Evolutionary conservation across 345 rosid genomes (phyloP).

Genomic region (Leavenworthia alabamica): DNA sequence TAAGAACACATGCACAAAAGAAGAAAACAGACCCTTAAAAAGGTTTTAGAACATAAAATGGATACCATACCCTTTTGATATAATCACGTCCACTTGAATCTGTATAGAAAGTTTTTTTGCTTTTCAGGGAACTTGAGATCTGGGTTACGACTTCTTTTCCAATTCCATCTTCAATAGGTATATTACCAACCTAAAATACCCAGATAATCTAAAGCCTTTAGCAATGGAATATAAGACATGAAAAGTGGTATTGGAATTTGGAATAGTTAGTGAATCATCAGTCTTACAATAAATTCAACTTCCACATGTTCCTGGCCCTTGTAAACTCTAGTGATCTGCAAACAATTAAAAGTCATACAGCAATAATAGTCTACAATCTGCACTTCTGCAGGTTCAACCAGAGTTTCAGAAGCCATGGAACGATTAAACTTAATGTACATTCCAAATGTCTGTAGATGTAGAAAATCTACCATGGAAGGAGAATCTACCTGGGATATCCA

Average conservation of each 20-base stretch:
- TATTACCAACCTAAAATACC: constrained; percentile 51
- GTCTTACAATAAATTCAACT: constrained; percentile 85
- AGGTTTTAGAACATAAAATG: background rate
- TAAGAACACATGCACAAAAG: background rate
- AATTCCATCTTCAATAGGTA: constrained; percentile 60
- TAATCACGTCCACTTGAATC: constrained; percentile 87
- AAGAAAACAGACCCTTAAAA: background rate
- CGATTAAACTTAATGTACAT: background rate
- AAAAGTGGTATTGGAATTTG: background rate
- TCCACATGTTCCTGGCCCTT: constrained; percentile 85
- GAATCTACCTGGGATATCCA: constrained; percentile 86
- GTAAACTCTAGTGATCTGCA: constrained; percentile 77
- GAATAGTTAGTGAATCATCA: constrained; percentile 17
- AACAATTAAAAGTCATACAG: constrained; percentile 1
- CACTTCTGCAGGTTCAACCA: constrained; percentile 6
- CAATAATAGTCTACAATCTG: constrained; percentile 8
- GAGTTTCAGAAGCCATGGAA: background rate
- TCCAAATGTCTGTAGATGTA: background rate
- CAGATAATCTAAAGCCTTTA: constrained; percentile 6
- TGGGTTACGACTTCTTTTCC: constrained; percentile 75
- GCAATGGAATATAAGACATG: constrained; percentile 1
- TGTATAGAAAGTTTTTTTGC: constrained; percentile 61
- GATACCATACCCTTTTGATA: constrained; percentile 52
- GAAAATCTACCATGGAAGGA: background rate
- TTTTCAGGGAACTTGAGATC: constrained; percentile 49